Evolutionary conservation across 2,329 filamentous ascomycete species (phyloP).

Genomic region (Thelonectria rubi): DNA sequence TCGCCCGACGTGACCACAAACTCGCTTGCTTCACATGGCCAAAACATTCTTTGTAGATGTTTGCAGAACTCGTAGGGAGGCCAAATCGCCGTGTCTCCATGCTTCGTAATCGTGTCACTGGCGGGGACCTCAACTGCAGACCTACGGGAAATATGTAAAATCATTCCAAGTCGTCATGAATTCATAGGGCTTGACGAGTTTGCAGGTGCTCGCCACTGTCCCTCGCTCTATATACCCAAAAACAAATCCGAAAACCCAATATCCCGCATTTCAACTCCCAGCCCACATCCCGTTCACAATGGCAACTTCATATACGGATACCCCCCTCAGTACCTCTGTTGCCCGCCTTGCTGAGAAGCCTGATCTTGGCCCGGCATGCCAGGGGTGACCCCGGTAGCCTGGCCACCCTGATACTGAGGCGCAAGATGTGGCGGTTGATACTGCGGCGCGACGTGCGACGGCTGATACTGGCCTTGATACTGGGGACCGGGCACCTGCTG

Average conservation of each 20-base stretch:
- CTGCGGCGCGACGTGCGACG: constrained; percentile 12
- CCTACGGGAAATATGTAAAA: neutral
- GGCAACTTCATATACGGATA: neutral
- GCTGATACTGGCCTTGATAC: constrained; percentile 18
- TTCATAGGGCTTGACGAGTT: neutral
- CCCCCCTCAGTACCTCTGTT: constrained; percentile 5
- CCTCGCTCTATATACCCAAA: neutral
- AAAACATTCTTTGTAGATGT: too few species aligned
- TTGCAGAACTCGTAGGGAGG: too few species aligned
- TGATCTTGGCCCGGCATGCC: constrained; percentile 22
- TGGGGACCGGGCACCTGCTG: constrained; percentile 23
- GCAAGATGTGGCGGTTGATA: constrained; percentile 35
- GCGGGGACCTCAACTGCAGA: neutral
- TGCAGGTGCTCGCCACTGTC: neutral
- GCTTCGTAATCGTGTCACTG: neutral
- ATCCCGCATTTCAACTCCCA: neutral
- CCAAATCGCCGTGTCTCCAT: too few species aligned
- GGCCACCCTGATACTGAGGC: constrained; percentile 34
- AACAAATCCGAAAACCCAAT: neutral
- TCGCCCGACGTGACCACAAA: neutral
- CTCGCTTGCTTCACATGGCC: neutral
- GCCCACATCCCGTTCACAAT: neutral
- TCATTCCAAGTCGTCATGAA: neutral
- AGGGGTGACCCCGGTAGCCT: constrained; percentile 22
- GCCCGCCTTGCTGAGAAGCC: neutral